Evolutionary conservation across 345 rosid species (phyloP).

Genomic region (Corymbia maculata): DNA sequence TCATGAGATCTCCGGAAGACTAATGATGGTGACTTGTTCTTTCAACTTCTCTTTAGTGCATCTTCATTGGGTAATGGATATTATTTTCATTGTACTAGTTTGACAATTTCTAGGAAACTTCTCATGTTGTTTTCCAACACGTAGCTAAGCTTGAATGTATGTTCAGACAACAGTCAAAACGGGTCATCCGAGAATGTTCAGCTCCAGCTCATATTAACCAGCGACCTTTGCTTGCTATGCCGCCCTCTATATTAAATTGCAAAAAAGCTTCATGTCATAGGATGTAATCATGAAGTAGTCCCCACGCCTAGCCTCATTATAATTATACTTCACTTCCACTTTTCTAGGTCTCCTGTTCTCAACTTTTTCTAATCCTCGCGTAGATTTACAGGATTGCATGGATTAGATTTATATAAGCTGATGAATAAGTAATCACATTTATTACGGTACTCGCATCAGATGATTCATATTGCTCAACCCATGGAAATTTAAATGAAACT

Average conservation of each 20-base stretch:
- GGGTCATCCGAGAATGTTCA: neutral
- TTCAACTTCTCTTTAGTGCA: neutral
- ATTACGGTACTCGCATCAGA: rapidly evolving
- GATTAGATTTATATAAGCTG: neutral
- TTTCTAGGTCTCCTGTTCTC: neutral
- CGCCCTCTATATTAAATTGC: neutral
- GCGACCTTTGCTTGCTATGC: neutral
- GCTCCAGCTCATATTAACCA: neutral
- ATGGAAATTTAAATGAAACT: neutral
- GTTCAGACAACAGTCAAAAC: neutral
- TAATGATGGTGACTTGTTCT: neutral
- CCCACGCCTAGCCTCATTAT: neutral
- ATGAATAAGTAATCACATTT: neutral
- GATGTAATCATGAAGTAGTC: neutral
- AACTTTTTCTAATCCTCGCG: neutral
- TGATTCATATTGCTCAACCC: neutral
- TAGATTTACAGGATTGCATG: neutral
- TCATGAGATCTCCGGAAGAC: neutral
- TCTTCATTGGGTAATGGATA: neutral
- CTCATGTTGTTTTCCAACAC: neutral
- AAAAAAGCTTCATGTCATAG: neutral
- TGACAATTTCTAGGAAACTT: neutral
- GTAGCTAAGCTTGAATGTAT: neutral
- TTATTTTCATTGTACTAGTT: neutral
- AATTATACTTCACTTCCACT: neutral